These are phyloP conservation scores for Keithomyces neogunnii DNA, from an alignment of 2,329 filamentous ascomycete genomes.

Conservation along the genomic window DNA sequence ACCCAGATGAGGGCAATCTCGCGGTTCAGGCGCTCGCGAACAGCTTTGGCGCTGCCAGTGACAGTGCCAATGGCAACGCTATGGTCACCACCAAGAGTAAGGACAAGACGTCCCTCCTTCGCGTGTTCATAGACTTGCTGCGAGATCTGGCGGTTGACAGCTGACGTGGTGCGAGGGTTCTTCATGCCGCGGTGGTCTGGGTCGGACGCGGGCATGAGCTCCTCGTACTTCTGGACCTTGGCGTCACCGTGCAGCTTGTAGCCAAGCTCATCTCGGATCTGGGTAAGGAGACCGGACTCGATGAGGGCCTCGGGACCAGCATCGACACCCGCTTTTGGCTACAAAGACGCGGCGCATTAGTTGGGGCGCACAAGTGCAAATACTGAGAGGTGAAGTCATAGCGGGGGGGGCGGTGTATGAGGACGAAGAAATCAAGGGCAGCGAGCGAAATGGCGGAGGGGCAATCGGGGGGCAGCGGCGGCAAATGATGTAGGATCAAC, in stretches of 20 bases:
- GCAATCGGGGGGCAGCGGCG: background rate
- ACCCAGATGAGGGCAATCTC: constrained; percentile 98
- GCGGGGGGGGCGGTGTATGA: background rate
- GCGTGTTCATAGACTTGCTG: constrained; percentile 85
- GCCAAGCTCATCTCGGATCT: constrained; percentile 76
- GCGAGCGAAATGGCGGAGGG: background rate
- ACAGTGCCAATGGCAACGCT: constrained; percentile 93
- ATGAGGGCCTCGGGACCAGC: constrained; percentile 84
- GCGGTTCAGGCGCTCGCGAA: constrained; percentile 68
- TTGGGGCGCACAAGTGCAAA: background rate
- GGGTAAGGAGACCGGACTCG: constrained; percentile 73
- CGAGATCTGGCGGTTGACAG: constrained; percentile 72
- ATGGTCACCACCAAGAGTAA: constrained; percentile 94
- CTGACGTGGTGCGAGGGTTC: constrained; percentile 77
- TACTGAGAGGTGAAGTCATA: background rate
- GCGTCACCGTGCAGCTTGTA: constrained; percentile 83
- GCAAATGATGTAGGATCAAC: background rate
- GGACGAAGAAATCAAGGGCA: background rate
- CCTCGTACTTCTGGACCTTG: constrained; percentile 71
- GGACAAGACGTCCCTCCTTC: constrained; percentile 70
- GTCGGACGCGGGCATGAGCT: constrained; percentile 63
- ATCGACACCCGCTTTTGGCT: constrained; percentile 90
- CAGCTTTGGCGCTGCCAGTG: constrained; percentile 76
- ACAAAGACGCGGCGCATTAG: constrained; percentile 6
- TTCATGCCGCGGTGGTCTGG: constrained; percentile 88